Conservation (phyloP, 306 rosid species). For the Cercis canadensis region DNA sequence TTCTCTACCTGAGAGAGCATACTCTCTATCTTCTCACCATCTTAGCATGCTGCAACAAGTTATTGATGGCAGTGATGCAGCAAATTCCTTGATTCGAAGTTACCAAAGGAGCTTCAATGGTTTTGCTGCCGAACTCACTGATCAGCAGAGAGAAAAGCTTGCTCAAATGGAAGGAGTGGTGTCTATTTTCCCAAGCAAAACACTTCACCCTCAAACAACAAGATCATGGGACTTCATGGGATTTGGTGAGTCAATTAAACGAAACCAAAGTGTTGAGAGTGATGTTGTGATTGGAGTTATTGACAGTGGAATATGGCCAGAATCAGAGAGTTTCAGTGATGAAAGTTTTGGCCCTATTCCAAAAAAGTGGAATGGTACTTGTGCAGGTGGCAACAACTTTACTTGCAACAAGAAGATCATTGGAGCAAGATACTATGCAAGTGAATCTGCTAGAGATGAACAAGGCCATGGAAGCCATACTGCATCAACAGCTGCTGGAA, state of each 20-base stretch:
- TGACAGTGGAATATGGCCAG: conserved; percentile 58
- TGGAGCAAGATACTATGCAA: conserved; percentile 13
- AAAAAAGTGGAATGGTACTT: conserved; percentile 45
- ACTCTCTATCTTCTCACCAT: conserved; percentile 1
- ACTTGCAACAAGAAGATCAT: conserved; percentile 46
- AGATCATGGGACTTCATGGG: conserved; percentile 62
- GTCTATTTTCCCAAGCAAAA: conserved; percentile 50
- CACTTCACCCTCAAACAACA: conserved; percentile 43
- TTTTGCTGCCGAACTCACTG: conserved; percentile 30
- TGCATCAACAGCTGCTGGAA: conserved; percentile 33
- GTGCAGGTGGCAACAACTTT: conserved; percentile 32
- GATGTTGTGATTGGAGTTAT: conserved; percentile 48
- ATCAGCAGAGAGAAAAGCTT: conserved; percentile 16
- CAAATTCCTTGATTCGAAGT: conserved; percentile 9
- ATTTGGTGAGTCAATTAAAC: neutral
- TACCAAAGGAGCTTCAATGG: conserved; percentile 43
- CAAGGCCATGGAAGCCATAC: conserved; percentile 30
- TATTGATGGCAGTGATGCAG: neutral
- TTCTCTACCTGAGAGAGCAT: neutral
- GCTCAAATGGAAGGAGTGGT: conserved; percentile 20
- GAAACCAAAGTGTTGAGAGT: conserved; percentile 27
- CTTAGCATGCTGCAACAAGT: neutral
- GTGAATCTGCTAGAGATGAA: neutral
- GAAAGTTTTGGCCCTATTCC: conserved; percentile 48
- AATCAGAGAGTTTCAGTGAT: conserved; percentile 43